Evolutionary conservation across 177 flowering plant species (phyloP).

Genomic region (Vitis hybrid): DNA sequence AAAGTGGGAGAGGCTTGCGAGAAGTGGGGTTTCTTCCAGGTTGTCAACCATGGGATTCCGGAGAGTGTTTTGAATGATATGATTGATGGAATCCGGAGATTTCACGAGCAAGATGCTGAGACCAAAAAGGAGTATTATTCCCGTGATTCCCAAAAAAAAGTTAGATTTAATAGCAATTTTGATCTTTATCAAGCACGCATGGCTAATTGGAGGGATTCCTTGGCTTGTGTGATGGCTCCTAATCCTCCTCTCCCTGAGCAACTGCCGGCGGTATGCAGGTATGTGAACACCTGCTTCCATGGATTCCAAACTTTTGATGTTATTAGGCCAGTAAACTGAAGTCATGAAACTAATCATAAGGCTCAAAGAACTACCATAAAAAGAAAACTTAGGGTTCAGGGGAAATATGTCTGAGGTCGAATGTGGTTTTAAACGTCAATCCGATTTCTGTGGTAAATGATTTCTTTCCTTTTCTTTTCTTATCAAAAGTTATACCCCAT

Average conservation of each 20-base stretch:
- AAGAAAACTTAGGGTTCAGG: too few species aligned
- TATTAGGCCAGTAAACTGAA: neutral
- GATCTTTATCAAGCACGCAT: neutral
- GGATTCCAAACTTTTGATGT: neutral
- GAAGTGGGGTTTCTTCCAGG: constrained; percentile 23
- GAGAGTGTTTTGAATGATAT: constrained; percentile 6
- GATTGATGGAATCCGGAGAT: constrained; percentile 5
- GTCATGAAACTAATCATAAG: too few species aligned
- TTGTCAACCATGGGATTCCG: constrained; percentile 19
- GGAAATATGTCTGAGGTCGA: too few species aligned
- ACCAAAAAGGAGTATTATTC: constrained; percentile 15
- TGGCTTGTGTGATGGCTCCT: neutral
- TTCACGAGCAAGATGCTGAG: constrained; percentile 15
- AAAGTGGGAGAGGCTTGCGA: constrained; percentile 6
- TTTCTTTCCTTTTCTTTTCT: too few species aligned
- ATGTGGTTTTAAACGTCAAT: too few species aligned
- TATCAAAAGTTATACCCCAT: too few species aligned
- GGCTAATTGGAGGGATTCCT: neutral
- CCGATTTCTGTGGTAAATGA: too few species aligned
- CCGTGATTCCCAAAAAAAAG: constrained; percentile 15
- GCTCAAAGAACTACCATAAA: too few species aligned
- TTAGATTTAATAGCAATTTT: constrained; percentile 14
- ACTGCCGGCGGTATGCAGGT: too few species aligned
- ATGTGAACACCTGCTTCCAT: too few species aligned
- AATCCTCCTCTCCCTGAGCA: too few species aligned